Evolutionary conservation across 208 protist species (phyloP).

Genomic region (Trypanosoma cruzi): DNA sequence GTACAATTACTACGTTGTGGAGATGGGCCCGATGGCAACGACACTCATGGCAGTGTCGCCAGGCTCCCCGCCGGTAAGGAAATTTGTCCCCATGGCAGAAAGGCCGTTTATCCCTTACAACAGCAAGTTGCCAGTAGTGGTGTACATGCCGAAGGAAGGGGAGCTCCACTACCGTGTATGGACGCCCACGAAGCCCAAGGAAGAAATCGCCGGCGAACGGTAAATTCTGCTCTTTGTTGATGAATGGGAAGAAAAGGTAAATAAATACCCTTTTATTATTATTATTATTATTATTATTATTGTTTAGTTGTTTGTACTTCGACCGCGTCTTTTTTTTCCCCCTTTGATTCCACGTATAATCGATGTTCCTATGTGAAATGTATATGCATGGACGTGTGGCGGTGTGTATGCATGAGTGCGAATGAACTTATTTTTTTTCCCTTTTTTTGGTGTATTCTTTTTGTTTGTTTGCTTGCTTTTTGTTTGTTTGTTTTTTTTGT

Average conservation of each 20-base stretch:
- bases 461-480: too few relatives aligned
- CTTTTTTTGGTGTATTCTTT: neutral
- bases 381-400: too few relatives aligned
- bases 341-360: too few relatives aligned
- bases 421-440: too few relatives aligned
- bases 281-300: slow-evolving; percentile 8
- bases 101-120: slow-evolving; percentile 31
- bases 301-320: too few relatives aligned
- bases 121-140: slow-evolving; percentile 35
- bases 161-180: slow-evolving; percentile 32
- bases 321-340: too few relatives aligned
- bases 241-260: neutral
- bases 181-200: neutral
- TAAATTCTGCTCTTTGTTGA: neutral
- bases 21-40: neutral
- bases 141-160: slow-evolving; percentile 33
- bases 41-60: neutral
- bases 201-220: neutral
- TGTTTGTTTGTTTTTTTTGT: too few relatives aligned
- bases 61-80: neutral
- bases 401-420: too few relatives aligned
- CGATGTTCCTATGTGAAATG: too few relatives aligned
- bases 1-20: slow-evolving; percentile 27
- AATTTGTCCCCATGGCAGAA: slow-evolving; percentile 17
- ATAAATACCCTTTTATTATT: neutral